Evolutionary conservation across 257 asterid genomes (phyloP).

Genomic region (Rauvolfia tetraphylla): DNA sequence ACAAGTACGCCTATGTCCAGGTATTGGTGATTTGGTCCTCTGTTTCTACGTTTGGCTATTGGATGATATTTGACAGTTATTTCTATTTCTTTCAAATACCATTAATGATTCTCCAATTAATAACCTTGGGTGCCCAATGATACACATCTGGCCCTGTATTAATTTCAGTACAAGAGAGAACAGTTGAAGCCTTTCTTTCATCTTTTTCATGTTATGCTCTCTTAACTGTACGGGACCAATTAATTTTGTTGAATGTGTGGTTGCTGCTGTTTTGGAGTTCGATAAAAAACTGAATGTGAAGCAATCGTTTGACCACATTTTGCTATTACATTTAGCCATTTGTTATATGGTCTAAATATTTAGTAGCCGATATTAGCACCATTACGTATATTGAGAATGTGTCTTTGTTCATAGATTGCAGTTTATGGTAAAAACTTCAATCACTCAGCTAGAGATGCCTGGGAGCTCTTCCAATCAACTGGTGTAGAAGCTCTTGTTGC

Average conservation of each 20-base stretch:
- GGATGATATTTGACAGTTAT: background rate
- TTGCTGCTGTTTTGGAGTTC: background rate
- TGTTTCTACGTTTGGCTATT: background rate
- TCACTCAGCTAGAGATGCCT: slow-evolving; percentile 94
- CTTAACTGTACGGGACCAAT: background rate
- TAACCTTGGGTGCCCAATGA: background rate
- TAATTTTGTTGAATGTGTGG: background rate
- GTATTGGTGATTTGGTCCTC: slow-evolving; percentile 26
- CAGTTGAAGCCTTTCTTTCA: background rate
- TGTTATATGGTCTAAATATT: background rate
- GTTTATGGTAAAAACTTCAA: slow-evolving; percentile 92
- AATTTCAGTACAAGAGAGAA: background rate
- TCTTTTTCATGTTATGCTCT: background rate
- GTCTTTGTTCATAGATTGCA: slow-evolving; percentile 59
- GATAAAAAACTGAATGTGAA: background rate
- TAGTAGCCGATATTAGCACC: background rate
- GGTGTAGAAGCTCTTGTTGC: slow-evolving; percentile 96
- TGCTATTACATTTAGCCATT: background rate
- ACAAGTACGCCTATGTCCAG: slow-evolving; percentile 98
- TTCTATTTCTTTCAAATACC: background rate
- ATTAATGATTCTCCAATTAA: slow-evolving; percentile 9
- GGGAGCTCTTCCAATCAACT: slow-evolving; percentile 96
- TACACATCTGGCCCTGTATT: background rate
- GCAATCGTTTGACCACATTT: background rate
- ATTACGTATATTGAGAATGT: background rate